Evolutionary conservation across 768 basidiomycete species (phyloP), one percentile per base, ranked within the genome.

Genomic region (Suillus fuscotomentosus): DNA sequence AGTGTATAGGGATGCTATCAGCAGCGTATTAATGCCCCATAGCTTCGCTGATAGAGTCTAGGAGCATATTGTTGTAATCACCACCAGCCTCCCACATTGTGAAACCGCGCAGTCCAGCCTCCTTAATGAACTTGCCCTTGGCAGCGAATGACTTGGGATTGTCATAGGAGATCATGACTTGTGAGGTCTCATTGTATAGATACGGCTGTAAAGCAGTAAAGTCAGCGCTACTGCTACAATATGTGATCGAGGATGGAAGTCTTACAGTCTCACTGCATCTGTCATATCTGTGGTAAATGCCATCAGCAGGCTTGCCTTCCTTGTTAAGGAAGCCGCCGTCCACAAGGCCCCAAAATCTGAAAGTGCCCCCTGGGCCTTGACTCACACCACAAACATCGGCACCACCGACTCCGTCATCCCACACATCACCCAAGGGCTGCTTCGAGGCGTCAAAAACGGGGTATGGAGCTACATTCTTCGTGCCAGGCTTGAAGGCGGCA

Each of bases 241-340:
- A 82, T 82, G 75, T 94, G 5, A 20, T 34, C 20, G 6, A n/a
- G 17, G 47, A 54, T 54, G 20, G 57, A 17, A 24, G 17, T 39
- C 22, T 66, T 69, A 91, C 91, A 48, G 91, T 92, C 75, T 90
- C 83, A 70, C 86, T 89, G 77, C 91, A 92, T 13, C 75, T 67
- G 62, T 92, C 89, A 65, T 81, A 91, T 20, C 78, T 71, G 69
- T 85, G 84, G 27, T 73, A 69, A 64, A 90, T 86, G 0, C 84
- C 86, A 0, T 70, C 34, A 2, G 81, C 82, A 9, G 69, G 63
- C 8, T 61, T 41, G 13, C 68, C 72, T 0, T 68, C 15, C 3
- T 8, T 0, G 15, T 79, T 77, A 51, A 91, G 74, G 76, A 84
- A 89, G 2, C 86, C 87, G 22, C 71, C 78, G 4, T 84, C 76